Base-by-base conservation (phyloP, 1,139 yeast genomes). In the Kurtzmaniella quercitrusa region DNA sequence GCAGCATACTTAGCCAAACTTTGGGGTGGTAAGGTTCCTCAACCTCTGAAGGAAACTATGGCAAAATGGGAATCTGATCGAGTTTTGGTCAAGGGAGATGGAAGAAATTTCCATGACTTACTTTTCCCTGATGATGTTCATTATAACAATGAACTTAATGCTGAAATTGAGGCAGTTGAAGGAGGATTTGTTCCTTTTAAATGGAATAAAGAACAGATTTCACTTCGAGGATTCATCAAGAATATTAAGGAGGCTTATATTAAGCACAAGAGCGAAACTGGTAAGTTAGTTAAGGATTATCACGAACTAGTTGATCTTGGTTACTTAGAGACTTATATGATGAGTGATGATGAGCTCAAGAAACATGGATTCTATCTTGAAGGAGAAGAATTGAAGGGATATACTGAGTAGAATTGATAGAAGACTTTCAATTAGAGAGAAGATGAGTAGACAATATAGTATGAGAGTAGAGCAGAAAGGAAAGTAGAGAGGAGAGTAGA, bases 1-100 rank as follows among this genome's bases (percentile, higher is more conserved):
- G 83, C 78, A 1, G 69, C 78, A 4, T 70, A 77, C 53, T 62
- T 81, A 33, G 76, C 81, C 11, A 70, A 84, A 50, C 72, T 81
- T 3, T 81, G 79, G 68, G 60, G 72, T 3, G 77, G 77, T 1
- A 63, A 73, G 34, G 55, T 79, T 11, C 39, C 51, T 9, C 57
- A 81, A 3, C 85, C 86, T 0, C 37, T 66, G 0, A 48, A 59
- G 5, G 65, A 62, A 37, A 70, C 64, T n/a, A 70, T 74, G 74
- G 50, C 54, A 43, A 48, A 53, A 25, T 66, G 65, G 55, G 81
- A 79, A 50, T 46, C 45, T n/a, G 58, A 60, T 3, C 60, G 72
- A 43, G 50, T 62, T 10, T 57, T 50, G 3, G 50, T 49, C 27
- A 64, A 62, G 17, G 80, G 79, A 1, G 65, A 68, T 31, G 71